Evolutionary conservation across 1,284 basidiomycete species (phyloP), one percentile per base, ranked within the genome.

Genomic region (Anthracocystis panici-leucophaei): DNA sequence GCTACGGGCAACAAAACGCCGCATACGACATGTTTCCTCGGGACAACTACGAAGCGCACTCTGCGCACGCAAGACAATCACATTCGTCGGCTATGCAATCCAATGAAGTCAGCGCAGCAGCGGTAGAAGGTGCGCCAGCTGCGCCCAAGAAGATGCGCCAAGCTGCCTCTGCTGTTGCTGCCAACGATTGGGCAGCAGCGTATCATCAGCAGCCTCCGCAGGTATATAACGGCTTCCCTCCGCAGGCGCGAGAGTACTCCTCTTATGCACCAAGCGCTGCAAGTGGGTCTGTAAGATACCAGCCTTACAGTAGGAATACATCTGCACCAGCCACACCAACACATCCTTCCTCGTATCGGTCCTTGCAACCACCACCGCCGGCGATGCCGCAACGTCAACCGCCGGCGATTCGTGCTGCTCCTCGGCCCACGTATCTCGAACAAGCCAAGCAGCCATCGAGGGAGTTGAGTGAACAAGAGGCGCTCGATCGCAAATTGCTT

Each of bases 401-500:
- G 1, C 51, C 65, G 0, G 66, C 66, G 1, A 75, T 67, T 16
- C 66, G 72, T 3, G 56, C 62, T 9, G 59, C 45, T 23, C 73
- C 73, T 1, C 49, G 73, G 2, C 48, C 41, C 14, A 20, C 21
- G 18, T 75, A 75, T 41, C 23, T 71, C 18, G 42, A 61, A 18
- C 57, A 57, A 33, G 73, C 73, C 6, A 41, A 44, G 16, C 21
- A 60, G 20, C 11, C 49, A 0, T 56, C 57, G 23, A 18, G 33
- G n/a, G 25, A 35, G 40, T 51, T 71, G 14, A 46, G 20, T 35
- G 64, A 75, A 12, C 9, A 64, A 2, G 67, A 67, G 10, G 64
- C 50, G 16, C 21, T 16, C 3, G 48, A 55, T 3, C 44, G 68
- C 2, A 66, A 75, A 51, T 54, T 67, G 83, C 89, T 94, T 0